These are phyloP conservation scores for Sindora glabra DNA, from an alignment of 306 rosid genomes.

Conservation along the genomic window DNA sequence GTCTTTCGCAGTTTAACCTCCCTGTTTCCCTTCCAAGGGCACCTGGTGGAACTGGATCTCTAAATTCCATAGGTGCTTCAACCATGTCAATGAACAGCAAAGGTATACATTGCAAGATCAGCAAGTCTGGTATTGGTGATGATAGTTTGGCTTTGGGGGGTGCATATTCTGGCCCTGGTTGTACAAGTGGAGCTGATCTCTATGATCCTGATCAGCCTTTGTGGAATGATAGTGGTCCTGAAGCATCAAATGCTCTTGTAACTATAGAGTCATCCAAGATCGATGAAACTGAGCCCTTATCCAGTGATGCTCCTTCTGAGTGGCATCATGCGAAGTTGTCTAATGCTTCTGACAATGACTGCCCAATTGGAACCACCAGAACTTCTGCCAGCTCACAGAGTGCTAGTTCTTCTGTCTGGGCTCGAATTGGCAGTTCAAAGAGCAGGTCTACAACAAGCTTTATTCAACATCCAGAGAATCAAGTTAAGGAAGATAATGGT, in stretches of 20 bases:
- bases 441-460: slow-evolving; percentile 40
- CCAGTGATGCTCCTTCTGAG: slow-evolving; percentile 43
- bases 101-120: slow-evolving; percentile 48
- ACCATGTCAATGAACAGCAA: slow-evolving; percentile 53
- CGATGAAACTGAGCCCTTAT: slow-evolving; percentile 60
- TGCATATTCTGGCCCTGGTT: slow-evolving; percentile 56
- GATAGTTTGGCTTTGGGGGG: slow-evolving; percentile 62
- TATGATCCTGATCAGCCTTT: slow-evolving; percentile 99
- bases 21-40: slow-evolving; percentile 90
- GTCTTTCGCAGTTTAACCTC: slow-evolving; percentile 98
- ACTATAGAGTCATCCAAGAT: slow-evolving; percentile 57
- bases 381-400: slow-evolving; percentile 51
- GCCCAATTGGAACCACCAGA: slow-evolving; percentile 37
- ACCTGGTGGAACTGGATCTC: slow-evolving; percentile 66
- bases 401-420: slow-evolving; percentile 69
- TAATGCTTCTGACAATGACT: slow-evolving; percentile 46
- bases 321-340: slow-evolving; percentile 24
- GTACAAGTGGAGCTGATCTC: slow-evolving; percentile 68
- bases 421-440: slow-evolving; percentile 72
- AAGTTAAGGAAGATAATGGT: slow-evolving; percentile 48
- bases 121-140: slow-evolving; percentile 54
- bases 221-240: slow-evolving; percentile 79
- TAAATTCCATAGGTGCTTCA: slow-evolving; percentile 58
- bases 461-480: slow-evolving; percentile 50
- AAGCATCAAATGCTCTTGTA: slow-evolving; percentile 58